Conservation (phyloP, 495 filamentous ascomycete genomes). For the Penicillium lividum region DNA sequence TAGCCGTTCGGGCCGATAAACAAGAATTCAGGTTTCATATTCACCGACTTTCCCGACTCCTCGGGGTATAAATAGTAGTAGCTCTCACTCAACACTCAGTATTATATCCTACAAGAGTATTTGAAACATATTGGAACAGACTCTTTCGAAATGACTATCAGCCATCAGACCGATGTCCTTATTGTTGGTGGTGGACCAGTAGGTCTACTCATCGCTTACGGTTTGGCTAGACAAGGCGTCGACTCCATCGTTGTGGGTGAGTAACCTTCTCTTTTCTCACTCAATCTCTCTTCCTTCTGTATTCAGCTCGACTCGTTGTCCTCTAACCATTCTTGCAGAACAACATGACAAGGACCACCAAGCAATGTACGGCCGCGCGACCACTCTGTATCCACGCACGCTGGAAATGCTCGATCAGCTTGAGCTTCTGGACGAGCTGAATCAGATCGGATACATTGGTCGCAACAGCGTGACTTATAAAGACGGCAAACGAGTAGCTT, state of each 20-base stretch:
- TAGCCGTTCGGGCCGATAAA: too few species aligned
- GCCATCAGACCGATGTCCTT: constrained; percentile 49
- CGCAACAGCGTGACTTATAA: constrained; percentile 45
- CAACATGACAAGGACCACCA: constrained; percentile 41
- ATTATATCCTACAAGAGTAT: too few species aligned
- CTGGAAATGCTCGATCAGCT: constrained; percentile 51
- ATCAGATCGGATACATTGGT: constrained; percentile 51
- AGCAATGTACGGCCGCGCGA: constrained; percentile 45
- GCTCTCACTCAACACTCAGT: too few species aligned
- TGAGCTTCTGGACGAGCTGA: constrained; percentile 43
- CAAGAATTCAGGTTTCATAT: too few species aligned
- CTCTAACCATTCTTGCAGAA: constrained; percentile 18
- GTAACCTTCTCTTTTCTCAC: too few species aligned
- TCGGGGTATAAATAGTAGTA: too few species aligned
- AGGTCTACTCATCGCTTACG: constrained; percentile 62
- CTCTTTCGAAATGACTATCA: neutral
- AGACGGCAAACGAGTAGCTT: constrained; percentile 25
- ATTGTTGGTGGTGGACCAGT: constrained; percentile 78
- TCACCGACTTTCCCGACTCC: too few species aligned
- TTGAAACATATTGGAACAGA: too few species aligned
- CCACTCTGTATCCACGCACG: constrained; percentile 45
- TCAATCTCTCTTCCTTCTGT: too few species aligned
- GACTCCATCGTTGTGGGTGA: too few species aligned
- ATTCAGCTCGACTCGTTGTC: too few species aligned
- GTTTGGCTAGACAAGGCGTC: constrained; percentile 24